Conservation (phyloP, 1,284 basidiomycete species). For the Heterobasidion occidentale region DNA sequence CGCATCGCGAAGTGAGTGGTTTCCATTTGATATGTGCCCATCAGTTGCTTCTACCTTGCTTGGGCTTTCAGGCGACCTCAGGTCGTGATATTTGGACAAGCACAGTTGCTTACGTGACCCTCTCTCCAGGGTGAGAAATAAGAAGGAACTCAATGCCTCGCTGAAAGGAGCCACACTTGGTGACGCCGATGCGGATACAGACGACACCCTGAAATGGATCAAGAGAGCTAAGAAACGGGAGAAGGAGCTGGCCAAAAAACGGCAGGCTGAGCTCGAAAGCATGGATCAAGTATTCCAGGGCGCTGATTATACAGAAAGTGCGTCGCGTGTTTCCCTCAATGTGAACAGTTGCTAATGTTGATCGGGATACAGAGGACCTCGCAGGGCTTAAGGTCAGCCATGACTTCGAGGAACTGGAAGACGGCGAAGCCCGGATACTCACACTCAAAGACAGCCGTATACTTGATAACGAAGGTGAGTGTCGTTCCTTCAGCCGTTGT, state of each 20-base stretch:
- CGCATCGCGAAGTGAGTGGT: slow-evolving; percentile 83
- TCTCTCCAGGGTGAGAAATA: slow-evolving; percentile 76
- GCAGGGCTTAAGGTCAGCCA: slow-evolving; percentile 93
- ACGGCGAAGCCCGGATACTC: slow-evolving; percentile 91
- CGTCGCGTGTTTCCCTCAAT: slow-evolving; percentile 20
- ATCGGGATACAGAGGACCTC: slow-evolving; percentile 60
- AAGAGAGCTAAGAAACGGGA: slow-evolving; percentile 84
- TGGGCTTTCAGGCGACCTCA: slow-evolving; percentile 13
- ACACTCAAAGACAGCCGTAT: slow-evolving; percentile 95
- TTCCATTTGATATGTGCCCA: slow-evolving; percentile 14
- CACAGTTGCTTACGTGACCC: slow-evolving; percentile 36
- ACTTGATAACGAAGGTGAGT: slow-evolving; percentile 83
- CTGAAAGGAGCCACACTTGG: slow-evolving; percentile 88
- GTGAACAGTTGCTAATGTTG: neutral
- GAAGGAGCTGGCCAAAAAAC: slow-evolving; percentile 73
- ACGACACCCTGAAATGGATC: slow-evolving; percentile 81
- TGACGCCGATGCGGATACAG: slow-evolving; percentile 66
- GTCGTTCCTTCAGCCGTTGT: neutral
- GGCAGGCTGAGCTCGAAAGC: slow-evolving; percentile 72
- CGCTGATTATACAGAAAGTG: slow-evolving; percentile 75
- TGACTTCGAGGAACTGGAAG: slow-evolving; percentile 84
- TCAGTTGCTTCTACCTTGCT: slow-evolving; percentile 47
- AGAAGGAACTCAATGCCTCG: slow-evolving; percentile 82
- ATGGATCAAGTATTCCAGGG: slow-evolving; percentile 71
- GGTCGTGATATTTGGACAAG: neutral